Conservation (phyloP, 2,329 filamentous ascomycete species). For the Domatiomyces catenatus region DNA sequence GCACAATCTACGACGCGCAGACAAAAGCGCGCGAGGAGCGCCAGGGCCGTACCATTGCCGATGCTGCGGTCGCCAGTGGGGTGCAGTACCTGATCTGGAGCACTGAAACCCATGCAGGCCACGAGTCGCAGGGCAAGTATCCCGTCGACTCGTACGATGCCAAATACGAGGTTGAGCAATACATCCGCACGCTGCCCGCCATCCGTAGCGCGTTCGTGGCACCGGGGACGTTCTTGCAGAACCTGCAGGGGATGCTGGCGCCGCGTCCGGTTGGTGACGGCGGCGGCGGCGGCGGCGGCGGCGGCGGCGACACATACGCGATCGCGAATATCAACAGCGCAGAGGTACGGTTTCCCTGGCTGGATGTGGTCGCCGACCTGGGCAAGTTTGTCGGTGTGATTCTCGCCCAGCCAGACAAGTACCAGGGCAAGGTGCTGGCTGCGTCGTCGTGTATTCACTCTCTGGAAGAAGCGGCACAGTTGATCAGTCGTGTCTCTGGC, state of each 20-base stretch:
- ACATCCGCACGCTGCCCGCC: conserved; percentile 34
- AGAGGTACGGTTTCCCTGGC: conserved; percentile 20
- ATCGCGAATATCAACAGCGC: conserved; percentile 13
- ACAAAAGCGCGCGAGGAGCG: too few species aligned
- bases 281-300: too few species aligned
- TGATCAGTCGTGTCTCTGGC: conserved; percentile 23
- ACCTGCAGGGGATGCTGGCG: conserved; percentile 22
- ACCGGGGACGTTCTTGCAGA: conserved; percentile 42
- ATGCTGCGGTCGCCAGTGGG: conserved; percentile 19
- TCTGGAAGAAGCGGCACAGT: conserved; percentile 20
- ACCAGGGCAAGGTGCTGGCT: conserved; percentile 23
- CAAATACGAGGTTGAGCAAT: conserved; percentile 42
- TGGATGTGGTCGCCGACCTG: conserved; percentile 24
- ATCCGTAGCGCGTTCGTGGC: conserved; percentile 39
- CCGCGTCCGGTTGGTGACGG: conserved; percentile 18
- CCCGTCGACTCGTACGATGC: conserved; percentile 37
- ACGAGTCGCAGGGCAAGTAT: conserved; percentile 23
- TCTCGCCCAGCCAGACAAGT: conserved; percentile 24
- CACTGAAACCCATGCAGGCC: conserved; percentile 10
- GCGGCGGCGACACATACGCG: conserved; percentile 18
- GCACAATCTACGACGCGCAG: conserved; percentile 6
- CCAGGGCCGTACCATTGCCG: conserved; percentile 12
- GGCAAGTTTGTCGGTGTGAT: conserved; percentile 25
- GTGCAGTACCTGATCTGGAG: conserved; percentile 22
- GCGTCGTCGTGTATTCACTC: conserved; percentile 23